Conservation (phyloP, 139 green algal species). For the Chlamydomonas sphaeroides region DNA sequence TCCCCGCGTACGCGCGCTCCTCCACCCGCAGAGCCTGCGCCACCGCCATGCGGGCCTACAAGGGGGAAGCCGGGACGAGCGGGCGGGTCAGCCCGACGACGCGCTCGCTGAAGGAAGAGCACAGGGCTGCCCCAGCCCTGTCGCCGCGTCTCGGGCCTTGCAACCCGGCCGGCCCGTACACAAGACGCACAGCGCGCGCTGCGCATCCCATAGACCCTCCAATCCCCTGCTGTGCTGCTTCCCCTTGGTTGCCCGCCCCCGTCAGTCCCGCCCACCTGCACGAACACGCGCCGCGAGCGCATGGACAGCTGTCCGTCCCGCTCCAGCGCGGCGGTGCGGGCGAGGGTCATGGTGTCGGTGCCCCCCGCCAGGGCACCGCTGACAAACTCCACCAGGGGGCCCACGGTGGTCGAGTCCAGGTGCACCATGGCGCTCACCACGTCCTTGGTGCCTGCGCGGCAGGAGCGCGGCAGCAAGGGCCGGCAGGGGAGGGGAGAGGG, state of each 20-base stretch:
- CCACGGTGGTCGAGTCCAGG: slow-evolving; percentile 42
- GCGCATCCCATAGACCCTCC: no score
- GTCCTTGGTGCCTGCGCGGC: neutral
- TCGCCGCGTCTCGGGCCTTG: no score
- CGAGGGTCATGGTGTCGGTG: slow-evolving; percentile 40
- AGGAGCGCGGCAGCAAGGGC: no score
- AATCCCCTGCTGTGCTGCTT: no score
- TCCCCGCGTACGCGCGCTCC: slow-evolving; percentile 43
- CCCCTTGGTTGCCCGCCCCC: no score
- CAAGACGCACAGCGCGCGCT: no score
- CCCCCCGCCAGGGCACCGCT: neutral
- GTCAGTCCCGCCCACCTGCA: slow-evolving; percentile 19
- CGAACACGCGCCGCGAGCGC: slow-evolving; percentile 46
- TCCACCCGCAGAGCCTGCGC: slow-evolving; percentile 27
- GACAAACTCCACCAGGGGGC: slow-evolving; percentile 44
- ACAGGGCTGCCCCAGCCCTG: no score
- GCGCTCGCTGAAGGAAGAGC: no score
- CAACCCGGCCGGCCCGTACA: no score
- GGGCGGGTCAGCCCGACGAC: no score
- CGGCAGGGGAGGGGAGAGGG: no score
- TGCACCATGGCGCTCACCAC: slow-evolving; percentile 36
- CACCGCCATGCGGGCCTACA: slow-evolving; percentile 46
- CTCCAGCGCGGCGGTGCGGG: slow-evolving; percentile 38
- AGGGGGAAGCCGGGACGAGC: no score
- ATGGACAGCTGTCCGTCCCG: slow-evolving; percentile 44